Evolutionary conservation across 1,284 basidiomycete species (phyloP).

Genomic region (Cryptococcus deneoformans): DNA sequence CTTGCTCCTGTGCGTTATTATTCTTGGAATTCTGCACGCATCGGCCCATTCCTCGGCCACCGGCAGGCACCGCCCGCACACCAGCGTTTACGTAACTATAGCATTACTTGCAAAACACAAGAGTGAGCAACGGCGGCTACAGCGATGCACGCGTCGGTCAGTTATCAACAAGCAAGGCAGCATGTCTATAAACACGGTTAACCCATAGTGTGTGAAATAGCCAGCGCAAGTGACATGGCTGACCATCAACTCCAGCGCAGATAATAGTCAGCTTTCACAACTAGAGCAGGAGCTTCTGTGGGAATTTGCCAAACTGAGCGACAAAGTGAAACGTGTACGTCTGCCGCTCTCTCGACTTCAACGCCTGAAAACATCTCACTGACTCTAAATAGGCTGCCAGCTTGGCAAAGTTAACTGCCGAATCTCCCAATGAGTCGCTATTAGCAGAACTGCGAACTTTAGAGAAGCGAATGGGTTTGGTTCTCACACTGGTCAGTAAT

Average conservation of each 20-base stretch:
- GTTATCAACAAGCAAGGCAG: too few species aligned
- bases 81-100: too few species aligned
- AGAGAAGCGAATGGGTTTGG: slow-evolving; percentile 93
- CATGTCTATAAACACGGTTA: slow-evolving; percentile 18
- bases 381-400: slow-evolving; percentile 39
- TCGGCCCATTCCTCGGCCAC: too few species aligned
- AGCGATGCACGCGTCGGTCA: background rate
- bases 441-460: slow-evolving; percentile 75
- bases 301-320: slow-evolving; percentile 73
- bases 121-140: background rate
- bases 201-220: slow-evolving; percentile 21
- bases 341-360: background rate
- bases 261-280: slow-evolving; percentile 59
- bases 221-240: background rate
- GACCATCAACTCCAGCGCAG: slow-evolving; percentile 27
- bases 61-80: too few species aligned
- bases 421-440: slow-evolving; percentile 69
- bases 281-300: slow-evolving; percentile 69
- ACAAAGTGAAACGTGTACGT: slow-evolving; percentile 66
- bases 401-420: slow-evolving; percentile 49
- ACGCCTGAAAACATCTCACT: background rate
- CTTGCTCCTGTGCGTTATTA: too few species aligned
- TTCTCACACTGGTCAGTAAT: slow-evolving; percentile 71
- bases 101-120: too few species aligned
- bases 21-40: too few species aligned